Evolutionary conservation across 495 filamentous ascomycete genomes (phyloP).

Genomic region (Daldinia grandis): DNA sequence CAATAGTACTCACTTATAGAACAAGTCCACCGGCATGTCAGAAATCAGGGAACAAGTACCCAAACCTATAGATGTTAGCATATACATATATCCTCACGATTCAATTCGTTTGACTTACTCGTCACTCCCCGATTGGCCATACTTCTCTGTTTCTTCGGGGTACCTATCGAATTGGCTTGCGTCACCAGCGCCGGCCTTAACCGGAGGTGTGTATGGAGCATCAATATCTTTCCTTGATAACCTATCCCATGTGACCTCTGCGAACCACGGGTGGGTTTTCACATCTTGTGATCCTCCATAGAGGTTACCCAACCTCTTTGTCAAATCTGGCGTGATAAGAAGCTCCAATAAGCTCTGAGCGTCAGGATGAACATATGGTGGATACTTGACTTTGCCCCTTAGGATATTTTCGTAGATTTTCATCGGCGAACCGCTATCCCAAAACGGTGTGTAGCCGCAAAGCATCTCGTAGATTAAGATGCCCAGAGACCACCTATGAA

Average conservation of each 20-base stretch:
- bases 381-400: conserved; percentile 91
- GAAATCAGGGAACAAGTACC: conserved; percentile 78
- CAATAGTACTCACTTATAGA: conserved; percentile 2
- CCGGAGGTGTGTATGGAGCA: conserved; percentile 97
- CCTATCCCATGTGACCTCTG: conserved; percentile 97
- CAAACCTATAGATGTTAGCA: conserved; percentile 61
- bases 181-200: conserved; percentile 90
- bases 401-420: conserved; percentile 99
- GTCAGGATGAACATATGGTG: conserved; percentile 92
- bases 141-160: conserved; percentile 93
- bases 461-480: conserved; percentile 99
- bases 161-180: conserved; percentile 98
- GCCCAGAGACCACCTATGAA: conserved; percentile 90
- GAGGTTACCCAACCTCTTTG: conserved; percentile 92
- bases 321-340: conserved; percentile 93
- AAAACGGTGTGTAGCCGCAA: conserved; percentile 97
- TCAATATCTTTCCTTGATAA: conserved; percentile 95
- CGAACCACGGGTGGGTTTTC: conserved; percentile 95
- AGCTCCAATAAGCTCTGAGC: conserved; percentile 90
- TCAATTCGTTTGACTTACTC: conserved; percentile 67
- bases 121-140: conserved; percentile 79
- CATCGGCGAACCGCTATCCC: conserved; percentile 95
- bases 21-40: conserved; percentile 46
- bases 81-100: conserved; percentile 10
- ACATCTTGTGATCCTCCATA: conserved; percentile 93